Percentiles rank a stretch among this genome's conserved stretches.
These are phyloP conservation scores for Plasmodium inui DNA, from an alignment of 169 alveolate genomes.

Conservation along the genomic window DNA sequence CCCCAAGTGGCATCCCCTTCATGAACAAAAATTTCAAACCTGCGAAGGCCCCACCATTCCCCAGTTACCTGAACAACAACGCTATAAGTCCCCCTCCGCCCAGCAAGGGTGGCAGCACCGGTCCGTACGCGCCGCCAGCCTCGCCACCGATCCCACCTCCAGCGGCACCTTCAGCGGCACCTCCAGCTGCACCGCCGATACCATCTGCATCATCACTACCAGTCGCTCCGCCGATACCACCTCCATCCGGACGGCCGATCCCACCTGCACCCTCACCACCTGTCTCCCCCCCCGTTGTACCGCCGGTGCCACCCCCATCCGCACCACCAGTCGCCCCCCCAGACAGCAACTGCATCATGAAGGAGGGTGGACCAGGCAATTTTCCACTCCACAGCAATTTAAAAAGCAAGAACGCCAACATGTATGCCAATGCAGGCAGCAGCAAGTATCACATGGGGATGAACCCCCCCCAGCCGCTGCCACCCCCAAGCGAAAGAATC, in stretches of 20 bases:
- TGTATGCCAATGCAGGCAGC: neutral
- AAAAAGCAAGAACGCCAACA: neutral
- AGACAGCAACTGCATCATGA: neutral
- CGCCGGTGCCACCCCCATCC: no score
- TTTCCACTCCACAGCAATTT: neutral
- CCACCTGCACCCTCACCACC: no score
- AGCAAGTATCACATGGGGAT: neutral
- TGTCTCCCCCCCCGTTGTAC: no score
- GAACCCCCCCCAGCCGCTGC: neutral
- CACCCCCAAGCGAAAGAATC: neutral
- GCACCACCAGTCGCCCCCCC: neutral
- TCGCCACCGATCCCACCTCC: neutral
- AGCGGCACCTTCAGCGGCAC: neutral
- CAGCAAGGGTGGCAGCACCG: neutral
- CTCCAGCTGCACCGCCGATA: no score
- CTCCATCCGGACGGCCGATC: no score
- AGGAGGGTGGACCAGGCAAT: neutral
- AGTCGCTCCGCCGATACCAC: no score
- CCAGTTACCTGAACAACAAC: constrained; percentile 6
- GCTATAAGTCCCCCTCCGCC: constrained; percentile 4
- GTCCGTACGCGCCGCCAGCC: neutral
- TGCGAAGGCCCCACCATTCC: neutral
- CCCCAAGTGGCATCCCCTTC: neutral
- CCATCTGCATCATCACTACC: neutral
- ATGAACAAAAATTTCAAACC: constrained; percentile 22